phyloP scores from a whole-genome alignment of 768 basidiomycete genomes.

The Lanmaoa rubissima region DNA sequence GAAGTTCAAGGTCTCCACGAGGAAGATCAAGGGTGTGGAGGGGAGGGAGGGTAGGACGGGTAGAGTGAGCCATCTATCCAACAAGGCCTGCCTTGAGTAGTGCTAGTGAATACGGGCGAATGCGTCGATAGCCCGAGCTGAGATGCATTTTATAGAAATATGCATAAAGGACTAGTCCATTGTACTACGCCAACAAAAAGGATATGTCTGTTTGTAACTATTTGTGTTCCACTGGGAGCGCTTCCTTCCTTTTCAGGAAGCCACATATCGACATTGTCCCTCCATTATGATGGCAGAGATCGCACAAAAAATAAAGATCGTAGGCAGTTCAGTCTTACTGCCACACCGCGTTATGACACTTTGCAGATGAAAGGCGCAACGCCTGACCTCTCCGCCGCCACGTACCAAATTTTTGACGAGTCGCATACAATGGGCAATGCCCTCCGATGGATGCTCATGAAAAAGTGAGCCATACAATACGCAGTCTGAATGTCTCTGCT shows the following conservation, averaged over 20 bases:
- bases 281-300: conserved; percentile 29
- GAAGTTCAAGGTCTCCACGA: conserved; percentile 4
- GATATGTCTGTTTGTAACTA: background rate
- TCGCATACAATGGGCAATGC: conserved; percentile 96
- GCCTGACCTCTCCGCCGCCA: conserved; percentile 81
- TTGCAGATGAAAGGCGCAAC: conserved; percentile 81
- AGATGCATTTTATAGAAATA: conserved; percentile 11
- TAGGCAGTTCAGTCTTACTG: conserved; percentile 12
- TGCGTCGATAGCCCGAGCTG: background rate
- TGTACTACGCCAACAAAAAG: background rate
- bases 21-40: conserved; percentile 48
- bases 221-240: background rate
- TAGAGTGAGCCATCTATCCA: conserved; percentile 18
- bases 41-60: conserved; percentile 53
- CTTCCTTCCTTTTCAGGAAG: conserved; percentile 2
- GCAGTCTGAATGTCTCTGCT: background rate
- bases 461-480: conserved; percentile 65
- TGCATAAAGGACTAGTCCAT: conserved; percentile 1
- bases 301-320: conserved; percentile 33
- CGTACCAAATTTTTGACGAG: conserved; percentile 91
- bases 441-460: conserved; percentile 98
- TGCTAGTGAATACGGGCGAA: background rate
- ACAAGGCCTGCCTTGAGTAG: conserved; percentile 22
- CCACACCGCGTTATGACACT: conserved; percentile 10
- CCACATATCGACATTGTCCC: background rate